Conservation (phyloP, 129 eudicot genomes). For the Flaveria ramosissima region DNA sequence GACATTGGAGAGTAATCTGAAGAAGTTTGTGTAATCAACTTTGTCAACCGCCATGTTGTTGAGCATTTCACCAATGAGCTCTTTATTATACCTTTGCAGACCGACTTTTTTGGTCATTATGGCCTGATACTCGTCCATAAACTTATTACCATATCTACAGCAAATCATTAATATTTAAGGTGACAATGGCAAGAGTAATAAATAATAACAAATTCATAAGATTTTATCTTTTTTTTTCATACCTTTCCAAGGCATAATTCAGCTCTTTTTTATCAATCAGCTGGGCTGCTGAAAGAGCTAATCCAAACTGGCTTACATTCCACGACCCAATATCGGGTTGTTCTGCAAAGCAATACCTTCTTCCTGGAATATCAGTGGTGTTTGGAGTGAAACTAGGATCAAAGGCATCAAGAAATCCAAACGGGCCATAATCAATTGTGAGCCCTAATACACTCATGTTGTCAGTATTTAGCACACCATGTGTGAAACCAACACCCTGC, state of each 20-base stretch:
- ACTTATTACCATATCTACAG: conserved; percentile 83
- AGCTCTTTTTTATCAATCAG: conserved; percentile 71
- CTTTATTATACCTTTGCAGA: conserved; percentile 73
- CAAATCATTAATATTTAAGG: not conserved
- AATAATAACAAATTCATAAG: not conserved
- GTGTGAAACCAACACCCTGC: conserved; percentile 99
- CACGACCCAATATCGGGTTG: conserved; percentile 96
- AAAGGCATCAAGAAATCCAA: conserved; percentile 94
- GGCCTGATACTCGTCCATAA: conserved; percentile 91
- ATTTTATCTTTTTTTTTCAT: not conserved
- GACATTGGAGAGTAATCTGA: conserved; percentile 78
- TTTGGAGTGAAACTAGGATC: conserved; percentile 95
- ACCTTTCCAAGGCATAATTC: conserved; percentile 89
- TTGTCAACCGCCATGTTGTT: conserved; percentile 95
- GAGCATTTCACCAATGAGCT: conserved; percentile 68
- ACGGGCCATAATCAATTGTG: conserved; percentile 95
- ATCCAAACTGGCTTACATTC: conserved; percentile 82
- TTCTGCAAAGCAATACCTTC: conserved; percentile 95
- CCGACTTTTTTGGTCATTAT: conserved; percentile 91
- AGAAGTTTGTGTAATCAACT: conserved; percentile 97
- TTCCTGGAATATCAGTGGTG: conserved; percentile 94
- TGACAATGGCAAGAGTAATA: not conserved
- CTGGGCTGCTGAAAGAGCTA: conserved; percentile 69
- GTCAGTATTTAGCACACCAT: conserved; percentile 93
- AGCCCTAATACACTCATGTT: conserved; percentile 92